Percentiles rank a stretch among this genome's conserved stretches.
phyloP scores from a whole-genome alignment of 352 stramenopile genomes.

The Globisporangium apiculatum region DNA sequence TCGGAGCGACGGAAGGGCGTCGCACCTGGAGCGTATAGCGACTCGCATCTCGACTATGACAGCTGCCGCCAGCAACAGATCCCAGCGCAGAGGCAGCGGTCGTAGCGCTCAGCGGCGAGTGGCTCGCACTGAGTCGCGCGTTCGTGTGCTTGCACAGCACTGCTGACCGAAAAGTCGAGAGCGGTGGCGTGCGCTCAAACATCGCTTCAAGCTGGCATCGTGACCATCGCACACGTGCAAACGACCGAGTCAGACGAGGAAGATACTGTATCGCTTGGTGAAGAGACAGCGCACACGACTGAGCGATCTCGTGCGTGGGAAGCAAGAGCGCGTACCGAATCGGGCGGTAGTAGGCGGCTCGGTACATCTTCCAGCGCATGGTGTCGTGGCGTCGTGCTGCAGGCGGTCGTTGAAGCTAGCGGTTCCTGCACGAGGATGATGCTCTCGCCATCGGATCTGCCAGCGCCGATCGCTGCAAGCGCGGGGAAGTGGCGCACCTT shows the following conservation, averaged over 20 bases:
- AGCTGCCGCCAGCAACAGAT: neutral
- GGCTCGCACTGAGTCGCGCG: conserved; percentile 19
- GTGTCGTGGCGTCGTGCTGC: neutral
- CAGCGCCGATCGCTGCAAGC: conserved; percentile 42
- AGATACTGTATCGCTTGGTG: neutral
- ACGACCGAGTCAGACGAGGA: neutral
- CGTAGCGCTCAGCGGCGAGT: conserved; percentile 8
- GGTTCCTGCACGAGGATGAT: conserved; percentile 63
- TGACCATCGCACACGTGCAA: neutral
- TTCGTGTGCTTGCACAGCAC: conserved; percentile 68
- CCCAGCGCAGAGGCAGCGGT: neutral
- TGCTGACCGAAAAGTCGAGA: conserved; percentile 48
- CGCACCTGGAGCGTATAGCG: conserved; percentile 3
- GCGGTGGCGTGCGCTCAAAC: conserved; percentile 43
- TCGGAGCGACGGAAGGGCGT: too few species aligned
- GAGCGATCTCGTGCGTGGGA: neutral
- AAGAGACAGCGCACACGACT: neutral
- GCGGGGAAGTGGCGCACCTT: conserved; percentile 70
- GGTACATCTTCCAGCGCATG: conserved; percentile 24
- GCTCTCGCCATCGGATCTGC: conserved; percentile 38
- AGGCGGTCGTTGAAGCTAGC: conserved; percentile 5
- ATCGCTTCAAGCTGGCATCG: conserved; percentile 39
- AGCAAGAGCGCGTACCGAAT: conserved; percentile 26
- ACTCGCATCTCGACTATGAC: neutral
- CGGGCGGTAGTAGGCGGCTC: conserved; percentile 41